Percentiles rank a stretch among this genome's conserved stretches.
These are phyloP conservation scores for Allium fistulosum DNA, from an alignment of 106 monocot species.

Conservation along the genomic window DNA sequence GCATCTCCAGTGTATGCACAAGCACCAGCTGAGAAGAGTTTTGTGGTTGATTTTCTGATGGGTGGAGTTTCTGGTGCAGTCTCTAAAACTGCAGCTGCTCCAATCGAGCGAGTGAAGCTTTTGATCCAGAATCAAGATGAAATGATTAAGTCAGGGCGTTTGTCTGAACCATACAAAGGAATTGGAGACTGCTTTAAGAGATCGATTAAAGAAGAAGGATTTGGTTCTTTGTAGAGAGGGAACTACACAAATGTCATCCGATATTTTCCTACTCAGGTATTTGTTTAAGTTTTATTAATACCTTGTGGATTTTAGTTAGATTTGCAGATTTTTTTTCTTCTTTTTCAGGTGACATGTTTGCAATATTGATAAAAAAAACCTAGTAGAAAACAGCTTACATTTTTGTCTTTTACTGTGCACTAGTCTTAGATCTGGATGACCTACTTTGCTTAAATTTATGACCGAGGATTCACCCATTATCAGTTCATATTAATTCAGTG, in stretches of 20 bases:
- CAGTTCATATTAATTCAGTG: no score
- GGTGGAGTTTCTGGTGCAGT: slow-evolving; percentile 36
- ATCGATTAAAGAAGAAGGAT: slow-evolving; percentile 16
- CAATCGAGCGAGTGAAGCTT: slow-evolving; percentile 25
- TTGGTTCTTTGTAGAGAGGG: slow-evolving; percentile 3
- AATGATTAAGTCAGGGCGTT: slow-evolving; percentile 18
- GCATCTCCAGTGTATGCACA: slow-evolving; percentile 24
- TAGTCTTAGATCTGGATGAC: no score
- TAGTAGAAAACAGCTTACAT: no score
- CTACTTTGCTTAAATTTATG: no score
- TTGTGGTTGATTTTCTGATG: slow-evolving; percentile 36
- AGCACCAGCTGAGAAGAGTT: slow-evolving; percentile 33
- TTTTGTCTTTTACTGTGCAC: no score
- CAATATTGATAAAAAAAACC: no score
- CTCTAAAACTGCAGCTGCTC: slow-evolving; percentile 36
- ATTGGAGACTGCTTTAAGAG: slow-evolving; percentile 11
- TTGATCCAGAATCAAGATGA: slow-evolving; percentile 22
- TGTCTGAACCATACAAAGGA: slow-evolving; percentile 19
- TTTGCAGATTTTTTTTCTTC: no score
- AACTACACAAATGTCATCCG: slow-evolving; percentile 46
- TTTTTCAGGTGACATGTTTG: no score
- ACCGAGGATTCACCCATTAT: no score
- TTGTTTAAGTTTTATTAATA: no score
- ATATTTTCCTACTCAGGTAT: slow-evolving; percentile 44
- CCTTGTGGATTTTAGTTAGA: no score